Evolutionary conservation across 2,329 filamentous ascomycete genomes (phyloP).

Genomic region (Tolypocladium tropicale): DNA sequence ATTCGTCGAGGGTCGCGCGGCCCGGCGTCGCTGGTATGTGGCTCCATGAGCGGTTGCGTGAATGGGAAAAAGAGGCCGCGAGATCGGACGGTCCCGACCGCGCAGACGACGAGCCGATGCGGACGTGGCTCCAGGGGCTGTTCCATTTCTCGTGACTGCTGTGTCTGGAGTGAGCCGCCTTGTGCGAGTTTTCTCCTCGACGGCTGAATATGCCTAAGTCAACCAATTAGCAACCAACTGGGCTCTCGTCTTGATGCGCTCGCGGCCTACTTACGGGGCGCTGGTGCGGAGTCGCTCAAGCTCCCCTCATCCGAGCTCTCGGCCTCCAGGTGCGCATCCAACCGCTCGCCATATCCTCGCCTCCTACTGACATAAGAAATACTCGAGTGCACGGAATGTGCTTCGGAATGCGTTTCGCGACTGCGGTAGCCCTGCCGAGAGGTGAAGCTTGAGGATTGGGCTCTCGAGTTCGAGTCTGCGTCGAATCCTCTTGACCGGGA

Average conservation of each 20-base stretch:
- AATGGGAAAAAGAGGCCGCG: background rate
- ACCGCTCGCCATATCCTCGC: background rate
- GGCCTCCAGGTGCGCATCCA: background rate
- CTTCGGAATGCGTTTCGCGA: background rate
- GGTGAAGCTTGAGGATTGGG: background rate
- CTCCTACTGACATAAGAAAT: background rate
- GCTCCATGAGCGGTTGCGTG: background rate
- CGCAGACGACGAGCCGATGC: background rate
- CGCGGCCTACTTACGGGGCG: background rate
- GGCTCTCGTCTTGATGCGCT: too few species aligned
- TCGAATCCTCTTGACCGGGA: background rate
- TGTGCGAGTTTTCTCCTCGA: background rate
- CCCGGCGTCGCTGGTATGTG: background rate
- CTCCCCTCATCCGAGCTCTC: background rate
- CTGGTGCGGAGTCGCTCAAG: background rate
- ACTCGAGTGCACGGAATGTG: background rate
- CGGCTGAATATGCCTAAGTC: background rate
- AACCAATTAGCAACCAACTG: background rate
- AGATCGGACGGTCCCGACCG: background rate
- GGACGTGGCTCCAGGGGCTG: background rate
- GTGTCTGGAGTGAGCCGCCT: background rate
- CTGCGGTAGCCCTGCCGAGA: background rate
- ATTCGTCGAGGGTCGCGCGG: conserved; percentile 1
- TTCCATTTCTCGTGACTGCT: background rate
- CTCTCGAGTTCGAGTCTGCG: background rate